These are phyloP conservation scores for Clathrus columnatus DNA, from an alignment of 768 basidiomycete species.

Conservation along the genomic window DNA sequence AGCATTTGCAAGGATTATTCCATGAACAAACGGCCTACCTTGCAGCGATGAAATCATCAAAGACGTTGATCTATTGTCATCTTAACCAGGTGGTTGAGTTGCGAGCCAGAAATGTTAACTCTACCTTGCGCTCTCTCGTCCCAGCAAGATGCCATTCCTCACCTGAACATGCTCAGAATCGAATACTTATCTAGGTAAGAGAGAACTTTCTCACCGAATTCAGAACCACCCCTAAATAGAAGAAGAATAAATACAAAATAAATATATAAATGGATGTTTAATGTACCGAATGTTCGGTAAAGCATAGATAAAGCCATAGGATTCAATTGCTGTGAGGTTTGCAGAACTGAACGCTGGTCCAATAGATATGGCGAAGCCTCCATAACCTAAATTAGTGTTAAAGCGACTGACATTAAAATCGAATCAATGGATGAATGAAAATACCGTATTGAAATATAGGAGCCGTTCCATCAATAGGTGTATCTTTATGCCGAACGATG, in stretches of 20 bases:
- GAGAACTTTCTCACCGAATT: constrained; percentile 44
- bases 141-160: constrained; percentile 80
- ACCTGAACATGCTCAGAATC: neutral
- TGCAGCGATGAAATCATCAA: constrained; percentile 77
- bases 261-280: neutral
- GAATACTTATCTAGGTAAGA: neutral
- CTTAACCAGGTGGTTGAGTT: neutral
- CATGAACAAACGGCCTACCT: constrained; percentile 59
- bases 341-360: constrained; percentile 63
- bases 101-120: constrained; percentile 4
- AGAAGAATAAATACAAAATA: neutral
- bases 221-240: constrained; percentile 53
- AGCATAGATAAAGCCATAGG: constrained; percentile 60
- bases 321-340: constrained; percentile 64
- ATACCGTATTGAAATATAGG: constrained; percentile 70
- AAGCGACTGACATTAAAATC: neutral
- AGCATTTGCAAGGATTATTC: neutral
- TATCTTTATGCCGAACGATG: constrained; percentile 65
- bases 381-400: constrained; percentile 44
- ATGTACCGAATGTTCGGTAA: constrained; percentile 28
- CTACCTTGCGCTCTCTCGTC: constrained; percentile 59
- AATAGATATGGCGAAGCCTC: constrained; percentile 70
- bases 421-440: constrained; percentile 9
- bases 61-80: constrained; percentile 52
- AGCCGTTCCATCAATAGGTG: constrained; percentile 63